A percentile compares a stretch with the other conserved stretches of the same genome.
Conservation (phyloP, 2,329 filamentous ascomycete genomes). For the Fusarium kyushuense region DNA sequence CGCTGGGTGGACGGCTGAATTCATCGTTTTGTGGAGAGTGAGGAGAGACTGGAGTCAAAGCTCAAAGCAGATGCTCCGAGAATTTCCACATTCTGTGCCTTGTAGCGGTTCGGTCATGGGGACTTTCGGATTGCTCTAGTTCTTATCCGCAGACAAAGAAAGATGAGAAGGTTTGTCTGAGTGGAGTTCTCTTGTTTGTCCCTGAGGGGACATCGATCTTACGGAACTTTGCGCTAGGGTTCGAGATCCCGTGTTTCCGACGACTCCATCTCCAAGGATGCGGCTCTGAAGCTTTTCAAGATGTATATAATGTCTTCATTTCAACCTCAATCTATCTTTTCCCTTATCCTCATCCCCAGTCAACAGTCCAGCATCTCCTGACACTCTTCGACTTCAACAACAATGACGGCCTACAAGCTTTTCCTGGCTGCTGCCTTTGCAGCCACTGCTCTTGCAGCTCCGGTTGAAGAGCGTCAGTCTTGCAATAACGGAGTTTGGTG, state of each 20-base stretch:
- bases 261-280: background rate
- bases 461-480: conserved; percentile 52
- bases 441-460: conserved; percentile 54
- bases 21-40: background rate
- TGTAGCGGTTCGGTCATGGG: background rate
- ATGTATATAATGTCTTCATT: conserved; percentile 25
- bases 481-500: conserved; percentile 39
- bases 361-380: conserved; percentile 2
- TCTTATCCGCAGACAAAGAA: conserved; percentile 19
- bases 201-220: background rate
- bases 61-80: conserved; percentile 23
- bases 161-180: no score
- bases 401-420: conserved; percentile 35
- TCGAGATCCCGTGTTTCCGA: conserved; percentile 38
- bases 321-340: background rate
- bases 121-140: conserved; percentile 1
- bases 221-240: background rate
- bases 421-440: conserved; percentile 37
- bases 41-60: background rate
- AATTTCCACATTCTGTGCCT: conserved; percentile 7
- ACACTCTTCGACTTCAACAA: conserved; percentile 1
- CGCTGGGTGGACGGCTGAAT: background rate
- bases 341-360: conserved; percentile 1
- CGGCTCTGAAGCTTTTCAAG: background rate
- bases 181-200: background rate